Evolutionary conservation across 257 asterid genomes (phyloP).

Genomic region (Ophiorrhiza pumila): DNA sequence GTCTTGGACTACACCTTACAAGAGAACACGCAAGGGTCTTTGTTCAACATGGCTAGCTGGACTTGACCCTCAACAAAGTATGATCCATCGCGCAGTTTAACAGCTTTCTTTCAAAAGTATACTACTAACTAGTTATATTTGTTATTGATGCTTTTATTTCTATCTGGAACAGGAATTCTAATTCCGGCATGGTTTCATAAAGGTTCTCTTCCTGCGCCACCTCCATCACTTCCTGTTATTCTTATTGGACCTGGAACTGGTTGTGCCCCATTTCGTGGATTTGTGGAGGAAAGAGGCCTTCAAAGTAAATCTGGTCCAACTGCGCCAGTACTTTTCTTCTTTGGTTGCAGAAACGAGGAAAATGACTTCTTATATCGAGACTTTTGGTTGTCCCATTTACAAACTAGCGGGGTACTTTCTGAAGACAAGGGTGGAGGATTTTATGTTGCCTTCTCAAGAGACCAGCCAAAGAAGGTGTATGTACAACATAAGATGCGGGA

Average conservation of each 20-base stretch:
- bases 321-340: conserved; percentile 79
- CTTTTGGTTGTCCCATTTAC: conserved; percentile 71
- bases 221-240: conserved; percentile 77
- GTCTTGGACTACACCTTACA: conserved; percentile 88
- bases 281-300: conserved; percentile 77
- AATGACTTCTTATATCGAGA: conserved; percentile 73
- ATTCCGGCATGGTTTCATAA: conserved; percentile 80
- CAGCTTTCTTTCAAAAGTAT: not conserved
- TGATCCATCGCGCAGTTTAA: not conserved
- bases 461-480: conserved; percentile 72
- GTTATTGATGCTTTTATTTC: not conserved
- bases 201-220: conserved; percentile 82
- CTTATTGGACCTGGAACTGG: conserved; percentile 99
- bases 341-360: conserved; percentile 77
- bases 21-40: conserved; percentile 78
- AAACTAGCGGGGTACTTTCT: conserved; percentile 63
- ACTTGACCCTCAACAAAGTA: conserved; percentile 75
- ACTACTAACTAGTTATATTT: not conserved
- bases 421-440: conserved; percentile 89
- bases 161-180: conserved; percentile 46
- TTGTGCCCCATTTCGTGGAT: conserved; percentile 92
- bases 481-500: conserved; percentile 88
- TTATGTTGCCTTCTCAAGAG: conserved; percentile 84
- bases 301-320: conserved; percentile 56
- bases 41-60: conserved; percentile 95